These are phyloP conservation scores for Verticillium isaacii DNA, from an alignment of 2,329 filamentous ascomycete genomes.

Conservation along the genomic window DNA sequence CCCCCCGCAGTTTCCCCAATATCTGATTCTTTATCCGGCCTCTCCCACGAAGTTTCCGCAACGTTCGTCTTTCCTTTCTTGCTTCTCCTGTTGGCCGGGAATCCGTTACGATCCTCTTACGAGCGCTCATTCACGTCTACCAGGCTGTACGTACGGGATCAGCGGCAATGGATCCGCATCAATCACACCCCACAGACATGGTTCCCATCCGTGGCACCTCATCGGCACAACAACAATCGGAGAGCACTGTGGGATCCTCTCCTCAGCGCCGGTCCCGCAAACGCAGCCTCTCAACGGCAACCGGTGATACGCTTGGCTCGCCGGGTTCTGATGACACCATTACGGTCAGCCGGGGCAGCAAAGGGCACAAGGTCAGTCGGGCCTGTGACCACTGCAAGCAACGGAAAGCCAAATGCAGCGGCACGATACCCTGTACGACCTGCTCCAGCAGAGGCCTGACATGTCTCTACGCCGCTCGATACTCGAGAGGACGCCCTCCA, in stretches of 20 bases:
- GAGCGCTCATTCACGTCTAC: background rate
- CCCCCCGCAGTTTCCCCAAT: background rate
- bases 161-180: background rate
- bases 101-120: background rate
- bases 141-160: background rate
- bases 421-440: conserved; percentile 25
- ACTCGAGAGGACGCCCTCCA: conserved; percentile 26
- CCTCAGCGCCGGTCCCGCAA: background rate
- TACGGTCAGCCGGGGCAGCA: conserved; percentile 10
- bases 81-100: background rate
- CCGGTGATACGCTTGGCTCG: background rate
- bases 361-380: conserved; percentile 26
- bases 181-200: background rate
- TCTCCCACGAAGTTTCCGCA: background rate
- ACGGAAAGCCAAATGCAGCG: conserved; percentile 31
- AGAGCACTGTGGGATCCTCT: background rate
- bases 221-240: background rate
- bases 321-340: background rate
- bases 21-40: background rate
- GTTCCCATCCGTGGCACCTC: background rate
- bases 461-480: conserved; percentile 25
- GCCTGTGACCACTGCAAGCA: conserved; percentile 33
- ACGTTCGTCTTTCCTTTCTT: background rate
- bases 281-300: background rate
- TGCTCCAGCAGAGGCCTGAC: conserved; percentile 19